Percentiles rank a stretch among this genome's conserved stretches.
Conservation (phyloP, 805 yeast genomes). For the Suhomyces sp. region DNA sequence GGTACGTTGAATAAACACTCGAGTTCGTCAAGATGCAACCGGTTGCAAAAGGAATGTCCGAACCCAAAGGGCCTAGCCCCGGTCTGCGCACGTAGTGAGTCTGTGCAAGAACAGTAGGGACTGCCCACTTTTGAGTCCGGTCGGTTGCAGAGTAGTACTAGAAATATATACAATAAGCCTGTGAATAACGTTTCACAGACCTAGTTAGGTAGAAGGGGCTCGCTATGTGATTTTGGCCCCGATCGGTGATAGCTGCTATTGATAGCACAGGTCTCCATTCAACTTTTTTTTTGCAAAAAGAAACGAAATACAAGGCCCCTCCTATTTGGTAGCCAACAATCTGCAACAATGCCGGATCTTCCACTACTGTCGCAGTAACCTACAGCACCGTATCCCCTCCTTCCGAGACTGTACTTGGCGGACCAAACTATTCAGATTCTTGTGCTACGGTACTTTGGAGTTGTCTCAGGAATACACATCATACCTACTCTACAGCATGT, state of each 20-base stretch:
- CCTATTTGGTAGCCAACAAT: conserved; percentile 1
- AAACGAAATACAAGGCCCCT: conserved; percentile 2
- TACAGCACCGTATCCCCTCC: background rate
- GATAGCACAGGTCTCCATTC: background rate
- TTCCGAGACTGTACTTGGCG: background rate
- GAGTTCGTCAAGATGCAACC: background rate
- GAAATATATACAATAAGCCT: background rate
- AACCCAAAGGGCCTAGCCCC: background rate
- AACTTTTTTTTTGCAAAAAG: background rate
- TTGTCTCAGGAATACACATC: background rate
- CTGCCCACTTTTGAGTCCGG: background rate
- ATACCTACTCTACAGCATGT: background rate
- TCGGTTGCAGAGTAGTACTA: background rate
- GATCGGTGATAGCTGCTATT: background rate
- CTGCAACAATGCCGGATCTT: background rate
- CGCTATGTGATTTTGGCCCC: background rate
- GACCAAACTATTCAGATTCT: background rate
- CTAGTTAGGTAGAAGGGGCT: background rate
- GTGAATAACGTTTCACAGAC: background rate
- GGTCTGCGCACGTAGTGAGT: background rate
- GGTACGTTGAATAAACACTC: background rate
- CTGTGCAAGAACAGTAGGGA: background rate
- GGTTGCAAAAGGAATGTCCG: background rate
- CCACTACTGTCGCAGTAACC: background rate
- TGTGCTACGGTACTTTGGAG: background rate